Percentiles rank a stretch among this genome's conserved stretches.
These are phyloP conservation scores for Solioccasus polychromus DNA, from an alignment of 768 basidiomycete genomes.

Conservation along the genomic window DNA sequence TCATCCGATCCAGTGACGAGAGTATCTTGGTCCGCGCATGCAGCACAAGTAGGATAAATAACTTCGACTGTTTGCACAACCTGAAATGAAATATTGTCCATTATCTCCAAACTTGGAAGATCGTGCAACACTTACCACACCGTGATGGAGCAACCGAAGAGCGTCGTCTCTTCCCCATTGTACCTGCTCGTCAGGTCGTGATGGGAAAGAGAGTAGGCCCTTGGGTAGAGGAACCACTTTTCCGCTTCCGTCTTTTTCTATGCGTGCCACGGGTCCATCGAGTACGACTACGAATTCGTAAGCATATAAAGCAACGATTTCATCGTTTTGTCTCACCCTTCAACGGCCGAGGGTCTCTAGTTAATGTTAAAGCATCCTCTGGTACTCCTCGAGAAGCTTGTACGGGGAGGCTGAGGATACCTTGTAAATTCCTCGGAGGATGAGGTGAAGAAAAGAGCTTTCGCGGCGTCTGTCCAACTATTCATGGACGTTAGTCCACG, in stretches of 20 bases:
- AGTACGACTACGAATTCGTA: constrained; percentile 38
- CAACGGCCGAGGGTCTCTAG: constrained; percentile 52
- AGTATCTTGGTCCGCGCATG: constrained; percentile 69
- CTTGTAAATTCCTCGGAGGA: constrained; percentile 70
- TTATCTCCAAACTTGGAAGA: neutral
- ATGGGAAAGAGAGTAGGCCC: constrained; percentile 56
- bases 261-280: constrained; percentile 33
- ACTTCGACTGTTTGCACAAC: constrained; percentile 76
- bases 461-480: constrained; percentile 89
- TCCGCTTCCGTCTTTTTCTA: constrained; percentile 47
- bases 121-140: constrained; percentile 42
- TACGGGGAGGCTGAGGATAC: constrained; percentile 68
- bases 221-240: constrained; percentile 59
- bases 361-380: constrained; percentile 74
- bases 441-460: constrained; percentile 80
- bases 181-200: constrained; percentile 62
- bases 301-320: neutral
- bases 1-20: constrained; percentile 81
- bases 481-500: neutral
- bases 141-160: constrained; percentile 61
- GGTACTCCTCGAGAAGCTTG: constrained; percentile 74
- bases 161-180: constrained; percentile 63
- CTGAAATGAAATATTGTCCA: constrained; percentile 34
- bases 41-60: constrained; percentile 67
- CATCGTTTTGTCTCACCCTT: constrained; percentile 43